A percentile compares a stretch with the other conserved stretches of the same genome.
phyloP scores from a whole-genome alignment of 2,329 filamentous ascomycete genomes.

The Ophiognomonia clavigignenti-juglandacearum region DNA sequence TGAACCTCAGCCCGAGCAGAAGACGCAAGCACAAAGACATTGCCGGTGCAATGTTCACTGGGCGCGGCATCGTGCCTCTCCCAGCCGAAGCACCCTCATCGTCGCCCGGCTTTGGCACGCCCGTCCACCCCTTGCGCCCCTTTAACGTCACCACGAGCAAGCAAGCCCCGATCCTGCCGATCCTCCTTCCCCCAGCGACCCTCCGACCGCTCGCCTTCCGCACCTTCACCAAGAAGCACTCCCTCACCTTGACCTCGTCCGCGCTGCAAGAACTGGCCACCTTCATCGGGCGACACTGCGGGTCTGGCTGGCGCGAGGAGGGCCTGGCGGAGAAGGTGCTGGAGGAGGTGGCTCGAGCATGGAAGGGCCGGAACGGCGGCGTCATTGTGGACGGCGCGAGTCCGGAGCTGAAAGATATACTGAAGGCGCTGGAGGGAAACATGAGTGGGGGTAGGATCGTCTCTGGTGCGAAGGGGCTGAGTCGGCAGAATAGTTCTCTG shows the following conservation, averaged over 20 bases:
- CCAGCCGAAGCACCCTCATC: conserved; percentile 74
- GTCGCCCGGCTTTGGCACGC: conserved; percentile 85
- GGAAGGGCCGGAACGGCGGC: conserved; percentile 85
- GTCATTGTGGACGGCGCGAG: conserved; percentile 85
- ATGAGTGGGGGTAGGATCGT: conserved; percentile 80
- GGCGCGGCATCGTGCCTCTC: conserved; percentile 13
- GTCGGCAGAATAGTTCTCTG: conserved; percentile 59
- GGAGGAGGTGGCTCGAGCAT: conserved; percentile 84
- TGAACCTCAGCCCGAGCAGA: conserved; percentile 20
- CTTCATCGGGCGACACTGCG: conserved; percentile 91
- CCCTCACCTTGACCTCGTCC: conserved; percentile 82
- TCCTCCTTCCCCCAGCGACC: conserved; percentile 81
- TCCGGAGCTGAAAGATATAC: conserved; percentile 71
- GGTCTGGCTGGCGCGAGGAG: conserved; percentile 93
- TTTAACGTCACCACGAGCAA: conserved; percentile 48
- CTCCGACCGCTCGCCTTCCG: conserved; percentile 88
- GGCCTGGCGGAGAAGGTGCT: conserved; percentile 87
- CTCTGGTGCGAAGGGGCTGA: conserved; percentile 45
- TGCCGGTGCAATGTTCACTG: conserved; percentile 16
- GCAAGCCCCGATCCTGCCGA: conserved; percentile 67
- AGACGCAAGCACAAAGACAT: conserved; percentile 20
- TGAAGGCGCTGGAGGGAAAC: conserved; percentile 78
- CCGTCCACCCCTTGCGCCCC: conserved; percentile 70
- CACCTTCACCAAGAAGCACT: conserved; percentile 96
- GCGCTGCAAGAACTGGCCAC: conserved; percentile 78